These are phyloP conservation scores for Eleusine indica DNA, from an alignment of 176 grass and related monocot genomes.

Conservation along the genomic window DNA sequence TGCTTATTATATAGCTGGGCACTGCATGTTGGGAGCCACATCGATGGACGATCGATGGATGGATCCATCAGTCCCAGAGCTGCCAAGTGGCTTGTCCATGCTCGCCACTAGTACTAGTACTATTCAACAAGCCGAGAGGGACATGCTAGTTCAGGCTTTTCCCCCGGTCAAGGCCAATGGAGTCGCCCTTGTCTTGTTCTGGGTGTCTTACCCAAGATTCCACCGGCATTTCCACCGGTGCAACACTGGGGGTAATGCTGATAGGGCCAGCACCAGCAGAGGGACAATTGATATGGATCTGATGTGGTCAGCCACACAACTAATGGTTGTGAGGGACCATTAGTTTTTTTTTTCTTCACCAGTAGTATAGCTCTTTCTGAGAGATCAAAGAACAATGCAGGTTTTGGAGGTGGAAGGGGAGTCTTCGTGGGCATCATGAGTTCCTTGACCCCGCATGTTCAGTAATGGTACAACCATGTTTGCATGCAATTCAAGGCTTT, in stretches of 20 bases:
- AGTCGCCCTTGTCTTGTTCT: constrained; percentile 45
- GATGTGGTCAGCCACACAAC: constrained; percentile 26
- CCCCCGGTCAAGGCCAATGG: constrained; percentile 50
- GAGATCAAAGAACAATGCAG: background rate
- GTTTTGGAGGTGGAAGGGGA: background rate
- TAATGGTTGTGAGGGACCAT: constrained; percentile 14
- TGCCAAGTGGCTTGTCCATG: constrained; percentile 70
- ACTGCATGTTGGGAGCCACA: background rate
- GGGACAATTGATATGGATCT: constrained; percentile 52
- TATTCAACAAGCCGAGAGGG: background rate
- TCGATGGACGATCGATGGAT: background rate
- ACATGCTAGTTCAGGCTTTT: constrained; percentile 1
- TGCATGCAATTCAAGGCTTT: constrained; percentile 8
- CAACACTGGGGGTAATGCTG: background rate
- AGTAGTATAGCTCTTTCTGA: background rate
- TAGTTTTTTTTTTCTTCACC: background rate
- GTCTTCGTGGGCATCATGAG: constrained; percentile 42
- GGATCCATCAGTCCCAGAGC: constrained; percentile 5
- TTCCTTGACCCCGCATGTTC: constrained; percentile 9
- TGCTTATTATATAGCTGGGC: background rate
- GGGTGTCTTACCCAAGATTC: constrained; percentile 52
- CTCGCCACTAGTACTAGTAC: constrained; percentile 46
- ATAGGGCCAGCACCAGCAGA: constrained; percentile 5
- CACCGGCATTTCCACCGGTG: background rate
- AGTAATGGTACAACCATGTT: background rate